phyloP scores from a whole-genome alignment of 495 filamentous ascomycete genomes.

The Aspergillus avenaceus region DNA sequence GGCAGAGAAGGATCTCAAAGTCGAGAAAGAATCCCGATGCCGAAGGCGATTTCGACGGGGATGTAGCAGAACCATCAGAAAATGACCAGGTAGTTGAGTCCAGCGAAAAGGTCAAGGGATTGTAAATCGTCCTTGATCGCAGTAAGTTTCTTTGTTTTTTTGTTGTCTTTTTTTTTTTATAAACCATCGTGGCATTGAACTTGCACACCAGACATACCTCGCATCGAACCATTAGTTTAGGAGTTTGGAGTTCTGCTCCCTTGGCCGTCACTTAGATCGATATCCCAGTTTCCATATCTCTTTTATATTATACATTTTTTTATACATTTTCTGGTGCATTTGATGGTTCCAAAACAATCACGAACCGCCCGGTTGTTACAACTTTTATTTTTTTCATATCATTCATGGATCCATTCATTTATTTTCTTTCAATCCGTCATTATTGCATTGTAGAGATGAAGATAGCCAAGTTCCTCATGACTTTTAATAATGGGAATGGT shows the following conservation, averaged over 20 bases:
- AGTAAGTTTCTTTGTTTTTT: too few relatives aligned
- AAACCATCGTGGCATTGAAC: not conserved
- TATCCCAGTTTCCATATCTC: not conserved
- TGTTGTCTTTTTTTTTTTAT: too few relatives aligned
- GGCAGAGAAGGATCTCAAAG: conserved; percentile 69
- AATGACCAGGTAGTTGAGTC: conserved; percentile 17
- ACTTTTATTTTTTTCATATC: too few relatives aligned
- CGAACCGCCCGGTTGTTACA: too few relatives aligned
- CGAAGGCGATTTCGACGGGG: conserved; percentile 42
- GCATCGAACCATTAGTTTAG: conserved; percentile 2
- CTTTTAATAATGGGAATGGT: not conserved
- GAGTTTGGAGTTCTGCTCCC: conserved; percentile 5
- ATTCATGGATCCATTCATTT: too few relatives aligned
- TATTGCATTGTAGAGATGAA: not conserved
- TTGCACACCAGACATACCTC: not conserved
- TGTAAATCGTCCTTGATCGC: conserved; percentile 17
- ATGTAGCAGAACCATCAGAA: conserved; percentile 22
- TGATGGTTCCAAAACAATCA: too few relatives aligned
- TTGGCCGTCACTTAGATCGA: conserved; percentile 2
- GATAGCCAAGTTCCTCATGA: not conserved
- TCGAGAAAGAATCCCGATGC: conserved; percentile 37
- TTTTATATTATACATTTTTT: not conserved
- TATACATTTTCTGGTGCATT: not conserved
- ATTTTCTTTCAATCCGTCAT: too few relatives aligned
- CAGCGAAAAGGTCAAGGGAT: conserved; percentile 26